These are phyloP conservation scores for Grosmannia serpens DNA, from an alignment of 2,329 filamentous ascomycete genomes.

Conservation along the genomic window DNA sequence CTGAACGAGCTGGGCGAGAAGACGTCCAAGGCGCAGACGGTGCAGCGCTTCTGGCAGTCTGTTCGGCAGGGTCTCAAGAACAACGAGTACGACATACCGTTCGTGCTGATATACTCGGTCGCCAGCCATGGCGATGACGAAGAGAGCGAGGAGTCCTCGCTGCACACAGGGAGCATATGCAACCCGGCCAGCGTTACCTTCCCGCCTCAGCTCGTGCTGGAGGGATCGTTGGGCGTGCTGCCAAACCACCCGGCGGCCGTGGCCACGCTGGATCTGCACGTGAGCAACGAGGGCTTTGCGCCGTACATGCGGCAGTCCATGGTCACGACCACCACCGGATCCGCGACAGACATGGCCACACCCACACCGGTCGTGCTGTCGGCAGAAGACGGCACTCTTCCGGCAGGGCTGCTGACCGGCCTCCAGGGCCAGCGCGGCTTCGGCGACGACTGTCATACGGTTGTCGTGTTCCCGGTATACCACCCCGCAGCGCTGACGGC, in stretches of 20 bases:
- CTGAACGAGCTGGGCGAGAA: slow-evolving; percentile 67
- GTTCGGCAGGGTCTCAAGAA: slow-evolving; percentile 58
- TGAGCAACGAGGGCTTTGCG: slow-evolving; percentile 61
- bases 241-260: slow-evolving; percentile 50
- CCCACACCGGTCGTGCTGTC: slow-evolving; percentile 53
- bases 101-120: slow-evolving; percentile 67
- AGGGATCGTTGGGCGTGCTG: slow-evolving; percentile 61
- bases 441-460: slow-evolving; percentile 55
- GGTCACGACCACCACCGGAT: slow-evolving; percentile 30
- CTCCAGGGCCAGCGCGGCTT: slow-evolving; percentile 53
- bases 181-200: slow-evolving; percentile 18
- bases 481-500: slow-evolving; percentile 45
- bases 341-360: neutral
- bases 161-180: slow-evolving; percentile 54
- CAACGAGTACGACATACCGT: slow-evolving; percentile 66
- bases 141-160: slow-evolving; percentile 61
- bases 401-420: slow-evolving; percentile 50
- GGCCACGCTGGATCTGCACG: slow-evolving; percentile 53
- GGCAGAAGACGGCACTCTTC: slow-evolving; percentile 54
- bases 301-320: slow-evolving; percentile 69
- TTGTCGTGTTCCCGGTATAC: slow-evolving; percentile 69
- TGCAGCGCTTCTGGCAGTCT: slow-evolving; percentile 62
- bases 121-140: slow-evolving; percentile 28
- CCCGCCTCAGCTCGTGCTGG: slow-evolving; percentile 54
- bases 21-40: slow-evolving; percentile 59